A percentile compares a stretch with the other conserved stretches of the same genome.
Conservation (phyloP, 1,139 yeast genomes). For the Yamadazyma triangularis region DNA sequence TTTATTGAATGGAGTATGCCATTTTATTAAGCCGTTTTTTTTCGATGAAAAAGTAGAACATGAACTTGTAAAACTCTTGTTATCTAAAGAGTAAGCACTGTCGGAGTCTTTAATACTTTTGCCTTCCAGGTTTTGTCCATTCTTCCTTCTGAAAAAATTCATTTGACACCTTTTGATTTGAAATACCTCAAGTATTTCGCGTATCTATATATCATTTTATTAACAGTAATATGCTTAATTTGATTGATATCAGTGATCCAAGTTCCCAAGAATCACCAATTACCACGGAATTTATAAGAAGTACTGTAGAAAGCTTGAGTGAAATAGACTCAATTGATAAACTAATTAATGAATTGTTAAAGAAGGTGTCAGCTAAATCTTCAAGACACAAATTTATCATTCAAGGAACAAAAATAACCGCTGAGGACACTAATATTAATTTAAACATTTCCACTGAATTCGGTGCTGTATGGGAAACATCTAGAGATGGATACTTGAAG, state of each 20-base stretch:
- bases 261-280: constrained; percentile 14
- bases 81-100: no score
- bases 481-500: constrained; percentile 33
- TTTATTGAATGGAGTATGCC: constrained; percentile 37
- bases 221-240: no score
- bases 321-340: constrained; percentile 2
- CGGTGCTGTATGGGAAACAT: constrained; percentile 38
- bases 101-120: no score
- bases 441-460: constrained; percentile 21
- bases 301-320: constrained; percentile 1
- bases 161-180: no score
- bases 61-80: no score
- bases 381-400: constrained; percentile 36
- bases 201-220: no score
- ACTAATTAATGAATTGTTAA: constrained; percentile 14
- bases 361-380: constrained; percentile 22
- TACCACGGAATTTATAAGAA: constrained; percentile 6
- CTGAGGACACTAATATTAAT: constrained; percentile 14
- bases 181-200: no score
- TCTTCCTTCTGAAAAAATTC: no score
- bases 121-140: no score
- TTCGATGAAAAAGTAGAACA: no score
- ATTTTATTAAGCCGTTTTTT: constrained; percentile 21
- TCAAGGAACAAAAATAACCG: constrained; percentile 20
- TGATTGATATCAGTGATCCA: constrained; percentile 5